phyloP scores from a whole-genome alignment of 148 eudicot species.

The Gaultheria prostrata region DNA sequence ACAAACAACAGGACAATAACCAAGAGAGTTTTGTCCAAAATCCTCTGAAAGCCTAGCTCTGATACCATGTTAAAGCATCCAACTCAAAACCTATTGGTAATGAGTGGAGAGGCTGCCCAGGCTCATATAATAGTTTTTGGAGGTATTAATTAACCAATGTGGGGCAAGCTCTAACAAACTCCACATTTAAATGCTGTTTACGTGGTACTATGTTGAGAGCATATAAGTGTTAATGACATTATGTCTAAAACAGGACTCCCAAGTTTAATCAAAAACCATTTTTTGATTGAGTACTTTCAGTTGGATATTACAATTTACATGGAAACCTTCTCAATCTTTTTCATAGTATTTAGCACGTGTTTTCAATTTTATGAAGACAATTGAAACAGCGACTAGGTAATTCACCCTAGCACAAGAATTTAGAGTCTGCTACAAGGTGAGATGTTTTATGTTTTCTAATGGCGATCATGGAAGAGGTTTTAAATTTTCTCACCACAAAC shows the following conservation, averaged over 20 bases:
- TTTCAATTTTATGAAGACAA: not conserved
- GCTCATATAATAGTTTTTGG: too few species aligned
- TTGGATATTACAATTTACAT: not conserved
- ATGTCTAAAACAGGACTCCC: not conserved
- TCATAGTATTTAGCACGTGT: not conserved
- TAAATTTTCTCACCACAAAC: too few species aligned
- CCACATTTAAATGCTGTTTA: not conserved
- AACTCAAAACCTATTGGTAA: too few species aligned
- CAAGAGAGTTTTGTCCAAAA: too few species aligned
- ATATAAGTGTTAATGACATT: not conserved
- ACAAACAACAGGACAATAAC: too few species aligned
- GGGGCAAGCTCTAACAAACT: too few species aligned
- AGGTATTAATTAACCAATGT: too few species aligned
- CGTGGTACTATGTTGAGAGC: not conserved
- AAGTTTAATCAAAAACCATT: not conserved
- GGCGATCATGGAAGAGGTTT: not conserved
- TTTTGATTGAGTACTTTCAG: not conserved
- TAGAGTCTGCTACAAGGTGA: not conserved
- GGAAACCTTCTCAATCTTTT: not conserved
- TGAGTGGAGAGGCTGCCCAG: too few species aligned
- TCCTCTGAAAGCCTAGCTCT: too few species aligned
- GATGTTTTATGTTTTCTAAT: not conserved
- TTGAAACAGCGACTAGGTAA: not conserved
- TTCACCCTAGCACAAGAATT: not conserved
- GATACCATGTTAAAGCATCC: too few species aligned